Conservation (phyloP, 2,329 filamentous ascomycete genomes). For the Cryphonectria naterciae region DNA sequence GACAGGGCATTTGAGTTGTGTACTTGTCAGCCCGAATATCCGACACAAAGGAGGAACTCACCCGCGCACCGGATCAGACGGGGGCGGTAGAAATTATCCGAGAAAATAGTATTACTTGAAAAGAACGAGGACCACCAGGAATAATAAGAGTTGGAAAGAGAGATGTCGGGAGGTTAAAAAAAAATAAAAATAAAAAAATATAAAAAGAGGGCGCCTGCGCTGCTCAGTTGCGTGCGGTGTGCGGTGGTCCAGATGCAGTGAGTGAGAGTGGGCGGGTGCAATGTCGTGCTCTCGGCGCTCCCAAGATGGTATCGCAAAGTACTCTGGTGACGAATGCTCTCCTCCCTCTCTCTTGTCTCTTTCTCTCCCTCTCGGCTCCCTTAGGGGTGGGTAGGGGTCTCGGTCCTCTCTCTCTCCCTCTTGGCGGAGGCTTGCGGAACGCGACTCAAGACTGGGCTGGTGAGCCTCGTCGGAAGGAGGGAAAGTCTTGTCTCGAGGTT, state of each 20-base stretch:
- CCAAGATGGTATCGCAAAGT: not conserved
- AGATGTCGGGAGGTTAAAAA: not conserved
- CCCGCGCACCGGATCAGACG: not conserved
- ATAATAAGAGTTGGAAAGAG: not conserved
- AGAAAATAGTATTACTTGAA: not conserved
- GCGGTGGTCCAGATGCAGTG: not conserved
- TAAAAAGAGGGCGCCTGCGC: constrained; percentile 2
- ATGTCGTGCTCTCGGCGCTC: constrained; percentile 4
- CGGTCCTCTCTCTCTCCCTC: not conserved
- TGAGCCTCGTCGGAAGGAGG: not conserved
- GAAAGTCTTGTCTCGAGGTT: not conserved
- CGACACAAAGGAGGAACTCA: not conserved
- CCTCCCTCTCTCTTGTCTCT: not conserved
- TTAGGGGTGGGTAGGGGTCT: not conserved
- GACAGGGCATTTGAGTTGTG: constrained; percentile 10
- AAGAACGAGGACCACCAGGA: not conserved
- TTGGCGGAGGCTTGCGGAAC: constrained; percentile 4
- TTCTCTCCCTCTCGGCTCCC: not conserved
- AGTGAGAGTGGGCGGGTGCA: not conserved
- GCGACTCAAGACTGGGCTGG: not conserved
- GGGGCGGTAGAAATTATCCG: too few relatives aligned
- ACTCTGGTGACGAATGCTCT: constrained; percentile 1
- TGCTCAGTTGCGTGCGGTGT: constrained; percentile 2
- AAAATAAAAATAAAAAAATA: too few relatives aligned
- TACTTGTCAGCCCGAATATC: not conserved